A percentile compares a stretch with the other conserved stretches of the same genome.
Evolutionary conservation across 2,329 filamentous ascomycete genomes (phyloP).

Genomic region (Pestalotiopsis sp.): DNA sequence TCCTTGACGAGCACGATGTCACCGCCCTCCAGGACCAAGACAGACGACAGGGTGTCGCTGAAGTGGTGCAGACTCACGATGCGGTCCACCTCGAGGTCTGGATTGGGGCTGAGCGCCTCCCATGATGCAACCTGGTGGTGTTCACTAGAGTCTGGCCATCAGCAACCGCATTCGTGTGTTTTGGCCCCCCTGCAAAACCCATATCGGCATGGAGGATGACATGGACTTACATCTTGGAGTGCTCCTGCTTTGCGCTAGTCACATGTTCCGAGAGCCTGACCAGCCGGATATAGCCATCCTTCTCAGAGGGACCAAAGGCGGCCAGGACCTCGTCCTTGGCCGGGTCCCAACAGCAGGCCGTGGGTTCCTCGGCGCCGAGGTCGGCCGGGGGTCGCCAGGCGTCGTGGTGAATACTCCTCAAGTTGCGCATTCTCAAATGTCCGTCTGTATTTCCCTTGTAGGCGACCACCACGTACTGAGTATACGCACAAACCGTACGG

Average conservation of each 20-base stretch:
- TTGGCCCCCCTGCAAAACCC: neutral
- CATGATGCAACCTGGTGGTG: constrained; percentile 70
- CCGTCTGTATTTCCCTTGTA: neutral
- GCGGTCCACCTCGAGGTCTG: constrained; percentile 73
- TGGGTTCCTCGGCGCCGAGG: constrained; percentile 54
- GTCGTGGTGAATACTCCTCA: constrained; percentile 75
- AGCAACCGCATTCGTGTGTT: neutral
- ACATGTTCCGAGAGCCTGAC: constrained; percentile 52
- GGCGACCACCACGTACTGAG: neutral
- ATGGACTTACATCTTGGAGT: constrained; percentile 41
- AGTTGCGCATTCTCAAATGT: constrained; percentile 75
- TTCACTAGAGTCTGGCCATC: neutral
- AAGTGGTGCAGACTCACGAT: constrained; percentile 85
- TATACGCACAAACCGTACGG: neutral
- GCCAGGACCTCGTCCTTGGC: constrained; percentile 77
- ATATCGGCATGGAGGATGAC: neutral
- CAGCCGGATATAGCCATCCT: constrained; percentile 74
- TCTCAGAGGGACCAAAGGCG: constrained; percentile 78
- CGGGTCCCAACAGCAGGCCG: constrained; percentile 85
- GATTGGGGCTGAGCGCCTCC: constrained; percentile 82
- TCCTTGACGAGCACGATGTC: constrained; percentile 89
- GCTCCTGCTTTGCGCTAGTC: constrained; percentile 31
- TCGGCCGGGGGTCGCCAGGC: constrained; percentile 63
- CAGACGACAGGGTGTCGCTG: constrained; percentile 75
- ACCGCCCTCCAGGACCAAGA: constrained; percentile 84